Evolutionary conservation across 164 flowering plant genomes (phyloP).

Genomic region (Warburgia ugandensis): DNA sequence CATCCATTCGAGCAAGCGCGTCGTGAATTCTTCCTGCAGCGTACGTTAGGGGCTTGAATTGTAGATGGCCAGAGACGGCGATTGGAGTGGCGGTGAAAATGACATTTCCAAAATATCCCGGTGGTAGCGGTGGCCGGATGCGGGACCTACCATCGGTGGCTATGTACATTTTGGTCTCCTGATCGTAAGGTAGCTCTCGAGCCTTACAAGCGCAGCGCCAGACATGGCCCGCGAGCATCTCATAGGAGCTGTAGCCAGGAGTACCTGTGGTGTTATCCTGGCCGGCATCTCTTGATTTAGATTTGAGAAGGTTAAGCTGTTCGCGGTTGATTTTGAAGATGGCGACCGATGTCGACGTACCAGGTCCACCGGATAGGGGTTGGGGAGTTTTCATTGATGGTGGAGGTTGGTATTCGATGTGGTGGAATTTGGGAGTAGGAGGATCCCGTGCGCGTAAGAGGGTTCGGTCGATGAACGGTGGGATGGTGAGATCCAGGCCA

Average conservation of each 20-base stretch:
- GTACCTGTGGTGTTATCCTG: conserved; percentile 25
- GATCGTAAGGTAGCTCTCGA: conserved; percentile 7
- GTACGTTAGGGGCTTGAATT: conserved; percentile 15
- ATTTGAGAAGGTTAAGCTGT: conserved; percentile 36
- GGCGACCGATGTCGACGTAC: conserved; percentile 19
- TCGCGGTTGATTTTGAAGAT: conserved; percentile 41
- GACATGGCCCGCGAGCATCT: conserved; percentile 19
- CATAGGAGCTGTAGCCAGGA: conserved; percentile 28
- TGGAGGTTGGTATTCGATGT: conserved; percentile 55
- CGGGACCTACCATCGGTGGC: conserved; percentile 18
- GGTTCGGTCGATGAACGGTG: conserved; percentile 61
- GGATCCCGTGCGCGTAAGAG: conserved; percentile 52
- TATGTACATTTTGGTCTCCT: conserved; percentile 13
- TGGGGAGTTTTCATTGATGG: conserved; percentile 26
- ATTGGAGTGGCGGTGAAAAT: conserved; percentile 3
- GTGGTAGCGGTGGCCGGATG: conserved; percentile 20
- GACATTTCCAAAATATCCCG: conserved; percentile 26
- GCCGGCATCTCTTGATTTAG: conserved; percentile 33
- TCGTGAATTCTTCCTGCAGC: conserved; percentile 39
- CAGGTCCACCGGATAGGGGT: background rate
- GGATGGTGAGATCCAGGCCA: conserved; percentile 42
- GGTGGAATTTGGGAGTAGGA: conserved; percentile 43
- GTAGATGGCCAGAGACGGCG: conserved; percentile 15
- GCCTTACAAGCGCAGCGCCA: conserved; percentile 39
- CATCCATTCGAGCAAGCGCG: conserved; percentile 26